These are phyloP conservation scores for Chaetomiaceae sp. DNA, from an alignment of 2,329 filamentous ascomycete genomes.

Conservation along the genomic window DNA sequence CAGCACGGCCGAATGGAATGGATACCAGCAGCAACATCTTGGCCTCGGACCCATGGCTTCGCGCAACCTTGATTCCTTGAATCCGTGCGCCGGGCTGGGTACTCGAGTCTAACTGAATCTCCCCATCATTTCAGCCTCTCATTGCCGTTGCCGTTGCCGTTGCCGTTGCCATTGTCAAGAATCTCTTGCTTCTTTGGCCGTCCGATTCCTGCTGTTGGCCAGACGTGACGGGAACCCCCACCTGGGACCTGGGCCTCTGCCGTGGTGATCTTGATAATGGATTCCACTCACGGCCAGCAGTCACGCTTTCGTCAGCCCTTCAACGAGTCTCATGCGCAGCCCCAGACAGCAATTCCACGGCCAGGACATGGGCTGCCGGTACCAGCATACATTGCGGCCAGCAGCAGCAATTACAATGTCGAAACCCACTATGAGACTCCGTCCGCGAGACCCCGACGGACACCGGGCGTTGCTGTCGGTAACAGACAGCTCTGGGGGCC, in stretches of 20 bases:
- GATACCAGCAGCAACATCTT: conserved; percentile 4
- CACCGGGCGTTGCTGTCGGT: neutral
- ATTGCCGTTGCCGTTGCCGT: neutral
- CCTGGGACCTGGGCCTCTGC: too few relatives aligned
- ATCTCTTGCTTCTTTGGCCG: neutral
- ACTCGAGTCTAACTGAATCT: neutral
- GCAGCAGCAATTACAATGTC: conserved; percentile 18
- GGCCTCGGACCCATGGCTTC: conserved; percentile 4
- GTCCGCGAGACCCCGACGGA: conserved; percentile 28
- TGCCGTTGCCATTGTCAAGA: too few relatives aligned
- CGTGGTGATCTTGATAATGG: neutral
- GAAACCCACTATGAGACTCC: conserved; percentile 26
- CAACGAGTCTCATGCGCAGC: conserved; percentile 7
- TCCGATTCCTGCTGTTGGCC: neutral
- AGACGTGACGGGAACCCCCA: neutral
- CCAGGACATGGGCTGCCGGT: conserved; percentile 24
- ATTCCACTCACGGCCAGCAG: neutral
- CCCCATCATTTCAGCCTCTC: neutral
- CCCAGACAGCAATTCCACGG: conserved; percentile 21
- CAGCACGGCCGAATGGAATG: neutral
- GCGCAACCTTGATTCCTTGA: conserved; percentile 2
- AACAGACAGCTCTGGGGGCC: neutral
- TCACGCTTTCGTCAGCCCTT: conserved; percentile 8
- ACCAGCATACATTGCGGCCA: conserved; percentile 25
- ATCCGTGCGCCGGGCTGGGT: neutral